Percentiles rank a stretch among this genome's conserved stretches.
These are phyloP conservation scores for Talaromyces sp. DNA, from an alignment of 2,329 filamentous ascomycete species.

Conservation along the genomic window DNA sequence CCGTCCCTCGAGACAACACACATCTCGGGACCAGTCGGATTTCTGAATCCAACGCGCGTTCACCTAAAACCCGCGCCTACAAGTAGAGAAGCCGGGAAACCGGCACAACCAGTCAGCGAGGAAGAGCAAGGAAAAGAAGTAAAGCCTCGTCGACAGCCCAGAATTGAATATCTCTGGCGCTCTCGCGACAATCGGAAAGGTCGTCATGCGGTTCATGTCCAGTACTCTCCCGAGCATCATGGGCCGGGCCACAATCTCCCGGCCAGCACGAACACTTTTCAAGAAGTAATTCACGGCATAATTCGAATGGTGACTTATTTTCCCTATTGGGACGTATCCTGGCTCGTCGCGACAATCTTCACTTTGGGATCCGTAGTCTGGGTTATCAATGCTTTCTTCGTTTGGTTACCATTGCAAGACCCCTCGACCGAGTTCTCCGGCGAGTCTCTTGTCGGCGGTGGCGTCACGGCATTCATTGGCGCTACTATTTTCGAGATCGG, in stretches of 20 bases:
- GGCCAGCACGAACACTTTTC: slow-evolving; percentile 30
- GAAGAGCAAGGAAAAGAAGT: background rate
- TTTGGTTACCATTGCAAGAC: slow-evolving; percentile 56
- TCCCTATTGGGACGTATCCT: slow-evolving; percentile 58
- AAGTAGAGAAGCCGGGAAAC: slow-evolving; percentile 9
- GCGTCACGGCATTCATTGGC: slow-evolving; percentile 63
- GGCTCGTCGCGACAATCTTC: slow-evolving; percentile 53
- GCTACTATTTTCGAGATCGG: slow-evolving; percentile 65
- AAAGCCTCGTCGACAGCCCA: slow-evolving; percentile 12
- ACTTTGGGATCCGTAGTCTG: slow-evolving; percentile 54
- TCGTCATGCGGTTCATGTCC: slow-evolving; percentile 41
- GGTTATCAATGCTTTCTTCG: slow-evolving; percentile 62
- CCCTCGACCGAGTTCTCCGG: slow-evolving; percentile 54
- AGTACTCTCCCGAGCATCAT: slow-evolving; percentile 21
- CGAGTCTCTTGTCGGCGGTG: slow-evolving; percentile 55
- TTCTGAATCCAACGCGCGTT: slow-evolving; percentile 51
- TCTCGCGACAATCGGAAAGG: slow-evolving; percentile 50
- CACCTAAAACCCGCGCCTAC: slow-evolving; percentile 26
- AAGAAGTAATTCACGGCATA: slow-evolving; percentile 38
- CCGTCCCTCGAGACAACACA: slow-evolving; percentile 8
- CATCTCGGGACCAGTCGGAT: slow-evolving; percentile 42
- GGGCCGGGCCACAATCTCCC: slow-evolving; percentile 30
- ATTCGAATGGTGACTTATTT: slow-evolving; percentile 50
- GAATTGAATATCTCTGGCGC: slow-evolving; percentile 38
- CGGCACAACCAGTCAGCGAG: slow-evolving; percentile 4